Evolutionary conservation across 2,329 filamentous ascomycete genomes (phyloP).

Genomic region (Colletotrichum chrysophilum): DNA sequence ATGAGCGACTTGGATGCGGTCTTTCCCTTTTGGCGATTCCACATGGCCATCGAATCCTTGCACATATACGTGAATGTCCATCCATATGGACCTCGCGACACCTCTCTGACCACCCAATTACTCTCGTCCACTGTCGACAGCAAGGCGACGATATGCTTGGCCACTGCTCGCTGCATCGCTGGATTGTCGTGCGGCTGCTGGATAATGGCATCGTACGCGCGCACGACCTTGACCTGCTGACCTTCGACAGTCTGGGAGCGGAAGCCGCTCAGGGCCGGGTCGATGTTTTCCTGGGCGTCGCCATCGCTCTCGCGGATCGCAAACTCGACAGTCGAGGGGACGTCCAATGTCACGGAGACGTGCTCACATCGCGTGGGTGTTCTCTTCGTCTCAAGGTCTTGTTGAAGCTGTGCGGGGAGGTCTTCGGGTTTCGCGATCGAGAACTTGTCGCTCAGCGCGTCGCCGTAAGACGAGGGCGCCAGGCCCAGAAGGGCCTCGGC

Average conservation of each 20-base stretch:
- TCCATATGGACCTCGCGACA: conserved; percentile 50
- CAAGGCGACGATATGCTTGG: conserved; percentile 50
- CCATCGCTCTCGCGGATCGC: conserved; percentile 42
- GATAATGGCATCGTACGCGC: conserved; percentile 49
- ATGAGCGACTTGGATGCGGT: conserved; percentile 43
- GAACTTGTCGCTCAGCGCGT: conserved; percentile 30
- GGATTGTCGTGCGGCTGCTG: conserved; percentile 56
- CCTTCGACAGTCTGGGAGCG: conserved; percentile 24
- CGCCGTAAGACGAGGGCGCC: conserved; percentile 18
- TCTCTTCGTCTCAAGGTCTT: conserved; percentile 45
- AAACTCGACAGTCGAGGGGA: conserved; percentile 50
- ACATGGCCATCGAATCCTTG: conserved; percentile 55
- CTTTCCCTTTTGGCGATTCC: conserved; percentile 53
- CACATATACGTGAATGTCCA: conserved; percentile 62
- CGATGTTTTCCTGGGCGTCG: conserved; percentile 36
- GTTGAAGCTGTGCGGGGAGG: conserved; percentile 49
- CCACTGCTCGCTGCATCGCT: conserved; percentile 51
- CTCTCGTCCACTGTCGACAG: conserved; percentile 53
- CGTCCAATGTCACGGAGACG: conserved; percentile 49
- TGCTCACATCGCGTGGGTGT: conserved; percentile 56
- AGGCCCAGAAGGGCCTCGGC: conserved; percentile 32
- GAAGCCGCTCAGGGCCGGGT: conserved; percentile 37
- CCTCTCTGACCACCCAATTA: conserved; percentile 51
- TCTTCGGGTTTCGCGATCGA: conserved; percentile 48
- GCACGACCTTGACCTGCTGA: conserved; percentile 42